Percentiles rank a stretch among this genome's conserved stretches.
These are phyloP conservation scores for Fusarium xylarioides DNA, from an alignment of 2,329 filamentous ascomycete genomes.

Conservation along the genomic window DNA sequence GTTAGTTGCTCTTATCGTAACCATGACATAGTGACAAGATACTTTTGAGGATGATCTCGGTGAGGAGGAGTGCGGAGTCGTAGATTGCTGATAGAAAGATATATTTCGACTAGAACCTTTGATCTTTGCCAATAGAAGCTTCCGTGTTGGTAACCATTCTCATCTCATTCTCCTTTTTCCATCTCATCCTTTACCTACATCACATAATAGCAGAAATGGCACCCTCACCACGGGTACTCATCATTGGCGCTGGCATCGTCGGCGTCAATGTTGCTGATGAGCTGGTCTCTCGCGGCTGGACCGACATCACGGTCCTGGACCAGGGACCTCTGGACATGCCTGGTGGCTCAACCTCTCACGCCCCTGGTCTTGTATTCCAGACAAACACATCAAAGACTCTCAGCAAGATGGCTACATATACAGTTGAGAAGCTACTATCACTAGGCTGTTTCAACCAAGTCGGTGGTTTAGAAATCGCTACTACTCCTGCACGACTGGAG, in stretches of 20 bases:
- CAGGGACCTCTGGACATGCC: constrained; percentile 70
- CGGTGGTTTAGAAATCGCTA: constrained; percentile 70
- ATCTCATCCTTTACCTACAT: not conserved
- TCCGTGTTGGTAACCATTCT: constrained; percentile 16
- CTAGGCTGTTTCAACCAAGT: constrained; percentile 71
- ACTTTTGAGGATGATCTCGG: constrained; percentile 7
- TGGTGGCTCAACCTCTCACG: constrained; percentile 72
- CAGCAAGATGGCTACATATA: constrained; percentile 68
- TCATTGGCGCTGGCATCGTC: constrained; percentile 72
- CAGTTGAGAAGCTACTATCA: constrained; percentile 66
- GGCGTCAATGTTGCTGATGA: constrained; percentile 72
- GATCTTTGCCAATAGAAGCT: constrained; percentile 24
- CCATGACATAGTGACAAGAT: constrained; percentile 27
- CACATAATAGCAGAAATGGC: constrained; percentile 20
- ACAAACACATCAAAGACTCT: constrained; percentile 67
- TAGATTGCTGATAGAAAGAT: constrained; percentile 15
- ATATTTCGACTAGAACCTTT: constrained; percentile 26
- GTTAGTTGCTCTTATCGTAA: constrained; percentile 31
- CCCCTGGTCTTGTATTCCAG: constrained; percentile 71
- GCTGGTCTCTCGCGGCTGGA: constrained; percentile 69
- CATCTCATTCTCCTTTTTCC: not conserved
- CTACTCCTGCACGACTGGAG: constrained; percentile 64
- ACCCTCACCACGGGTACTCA: constrained; percentile 58
- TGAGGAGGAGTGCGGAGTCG: constrained; percentile 22
- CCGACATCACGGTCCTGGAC: constrained; percentile 70